phyloP scores from a whole-genome alignment of 129 eudicot genomes.

The Pittosporum tobira region DNA sequence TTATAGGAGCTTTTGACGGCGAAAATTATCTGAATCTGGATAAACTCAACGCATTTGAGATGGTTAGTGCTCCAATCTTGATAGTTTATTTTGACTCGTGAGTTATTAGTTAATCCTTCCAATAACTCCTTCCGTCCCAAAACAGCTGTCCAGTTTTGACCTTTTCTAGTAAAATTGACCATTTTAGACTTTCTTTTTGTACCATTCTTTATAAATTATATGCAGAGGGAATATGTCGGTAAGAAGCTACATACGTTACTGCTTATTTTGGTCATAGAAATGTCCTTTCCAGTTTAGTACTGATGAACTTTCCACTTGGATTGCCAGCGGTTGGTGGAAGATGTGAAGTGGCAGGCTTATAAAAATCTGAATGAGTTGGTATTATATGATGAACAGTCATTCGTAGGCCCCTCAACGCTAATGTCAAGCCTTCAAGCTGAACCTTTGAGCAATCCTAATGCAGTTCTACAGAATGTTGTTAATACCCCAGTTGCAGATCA shows the following conservation, averaged over 20 bases:
- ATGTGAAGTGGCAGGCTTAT: slow-evolving; percentile 30
- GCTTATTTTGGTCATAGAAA: background rate
- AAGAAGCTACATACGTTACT: too few relatives aligned
- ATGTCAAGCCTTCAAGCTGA: slow-evolving; percentile 19
- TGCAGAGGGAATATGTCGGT: too few relatives aligned
- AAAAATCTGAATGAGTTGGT: slow-evolving; percentile 11
- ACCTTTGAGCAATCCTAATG: slow-evolving; percentile 15
- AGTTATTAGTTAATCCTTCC: too few relatives aligned
- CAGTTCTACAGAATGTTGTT: slow-evolving; percentile 18
- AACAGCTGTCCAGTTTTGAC: too few relatives aligned
- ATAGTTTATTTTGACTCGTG: background rate
- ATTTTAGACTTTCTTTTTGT: too few relatives aligned
- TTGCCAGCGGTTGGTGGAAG: slow-evolving; percentile 36
- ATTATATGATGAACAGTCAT: slow-evolving; percentile 6
- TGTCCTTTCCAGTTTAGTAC: background rate
- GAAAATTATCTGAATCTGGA: slow-evolving; percentile 33
- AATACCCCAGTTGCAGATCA: slow-evolving; percentile 18
- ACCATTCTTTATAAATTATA: too few relatives aligned
- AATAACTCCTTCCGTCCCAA: too few relatives aligned
- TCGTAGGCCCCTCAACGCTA: background rate
- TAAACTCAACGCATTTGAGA: slow-evolving; percentile 35
- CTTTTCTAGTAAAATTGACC: too few relatives aligned
- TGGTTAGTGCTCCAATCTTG: slow-evolving; percentile 33
- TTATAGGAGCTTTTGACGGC: slow-evolving; percentile 58
- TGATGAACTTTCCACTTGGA: background rate